Evolutionary conservation across 805 yeast genomes (phyloP).

Genomic region (Yamadazyma phyllophila): DNA sequence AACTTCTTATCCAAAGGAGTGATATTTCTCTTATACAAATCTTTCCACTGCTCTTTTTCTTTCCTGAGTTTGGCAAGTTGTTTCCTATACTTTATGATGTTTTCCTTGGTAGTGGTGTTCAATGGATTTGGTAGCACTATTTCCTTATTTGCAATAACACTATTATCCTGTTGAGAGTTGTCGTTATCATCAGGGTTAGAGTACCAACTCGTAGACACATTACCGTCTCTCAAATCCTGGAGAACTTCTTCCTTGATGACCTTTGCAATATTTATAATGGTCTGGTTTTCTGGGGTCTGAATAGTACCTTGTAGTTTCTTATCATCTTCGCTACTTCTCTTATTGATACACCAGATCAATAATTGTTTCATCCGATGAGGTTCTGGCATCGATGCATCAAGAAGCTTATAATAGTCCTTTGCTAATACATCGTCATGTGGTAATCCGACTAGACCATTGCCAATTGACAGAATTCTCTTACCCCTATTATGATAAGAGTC

Average conservation of each 20-base stretch:
- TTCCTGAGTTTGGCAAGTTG: conserved; percentile 42
- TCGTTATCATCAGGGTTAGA: conserved; percentile 29
- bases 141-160: conserved; percentile 21
- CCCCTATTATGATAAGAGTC: conserved; percentile 52
- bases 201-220: conserved; percentile 70
- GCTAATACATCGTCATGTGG: conserved; percentile 64
- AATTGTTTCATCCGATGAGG: conserved; percentile 73
- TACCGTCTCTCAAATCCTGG: conserved; percentile 56
- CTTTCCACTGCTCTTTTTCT: conserved; percentile 51
- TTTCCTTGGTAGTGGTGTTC: conserved; percentile 50
- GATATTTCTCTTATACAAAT: conserved; percentile 21
- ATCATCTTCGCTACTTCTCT: conserved; percentile 38
- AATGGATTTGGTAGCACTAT: conserved; percentile 56
- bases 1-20: conserved; percentile 17
- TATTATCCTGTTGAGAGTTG: conserved; percentile 11
- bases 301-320: conserved; percentile 6
- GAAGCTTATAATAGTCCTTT: conserved; percentile 56
- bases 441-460: conserved; percentile 65
- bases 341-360: conserved; percentile 63
- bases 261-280: conserved; percentile 52
- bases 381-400: conserved; percentile 62
- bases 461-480: conserved; percentile 68
- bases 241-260: conserved; percentile 64
- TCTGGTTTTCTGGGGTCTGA: conserved; percentile 31
- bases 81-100: conserved; percentile 44